Evolutionary conservation across 2,329 filamentous ascomycete genomes (phyloP), one percentile per base, ranked within the genome.

Genomic region (Dothistroma pini): DNA sequence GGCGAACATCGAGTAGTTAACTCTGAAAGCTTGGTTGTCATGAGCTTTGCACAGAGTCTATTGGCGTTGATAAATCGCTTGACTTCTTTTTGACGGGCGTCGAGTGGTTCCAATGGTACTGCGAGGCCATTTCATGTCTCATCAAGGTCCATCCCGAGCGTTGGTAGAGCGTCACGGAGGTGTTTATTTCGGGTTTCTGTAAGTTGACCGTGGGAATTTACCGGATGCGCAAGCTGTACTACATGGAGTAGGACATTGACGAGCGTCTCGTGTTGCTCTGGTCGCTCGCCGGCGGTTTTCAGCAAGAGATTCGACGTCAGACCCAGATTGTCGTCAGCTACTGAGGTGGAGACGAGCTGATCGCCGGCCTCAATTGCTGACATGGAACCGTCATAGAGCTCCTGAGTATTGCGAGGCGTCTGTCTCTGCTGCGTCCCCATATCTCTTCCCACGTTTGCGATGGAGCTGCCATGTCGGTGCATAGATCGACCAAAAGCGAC

Each of bases 1-100:
- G n/a, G 5, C 32, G 53, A 55, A 55, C 6, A 22, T 9, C 5
- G 53, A 55, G 53, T 55, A 55, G 53, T 55, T 55, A 55, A 55
- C 10, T 7, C 9, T 7, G n/a, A 8, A 9, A 11, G 8, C 4
- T 31, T 11, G 32, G 53, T 55, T 1, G 53, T 31, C 53, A 41
- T 55, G 32, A 55, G 53, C 22, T 41, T 38, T 12, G 53, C 53
- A 19, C 32, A 38, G 53, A 55, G 34, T 5, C n/a, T 38, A 21
- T 55, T 55, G 53, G 22, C n/a, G n/a, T 55, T 44, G 6, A 55
- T 31, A 34, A 55, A 55, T 10, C 35, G 32, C 8, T 25, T 12
- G 53, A 55, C 16, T 11, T 21, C 53, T 38, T 32, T 19, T 25
- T 38, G 31, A 12, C 53, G 53, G n/a, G 14, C 8, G 12, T 41